Percentiles rank a stretch among this genome's conserved stretches.
These are phyloP conservation scores for Lophiostoma macrostomum DNA, from an alignment of 495 filamentous ascomycete genomes.

Conservation along the genomic window DNA sequence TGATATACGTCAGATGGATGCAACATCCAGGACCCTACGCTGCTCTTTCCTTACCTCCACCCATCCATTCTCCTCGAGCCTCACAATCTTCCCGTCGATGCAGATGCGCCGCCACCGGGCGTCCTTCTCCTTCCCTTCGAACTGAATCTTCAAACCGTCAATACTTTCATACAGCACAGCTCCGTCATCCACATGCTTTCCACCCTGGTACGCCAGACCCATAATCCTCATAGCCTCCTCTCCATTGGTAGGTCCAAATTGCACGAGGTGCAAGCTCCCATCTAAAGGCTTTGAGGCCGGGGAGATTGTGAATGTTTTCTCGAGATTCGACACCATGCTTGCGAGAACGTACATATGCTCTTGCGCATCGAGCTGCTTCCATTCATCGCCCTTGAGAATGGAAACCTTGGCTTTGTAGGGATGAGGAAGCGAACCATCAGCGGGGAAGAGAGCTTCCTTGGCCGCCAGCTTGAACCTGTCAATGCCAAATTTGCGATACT, in stretches of 20 bases:
- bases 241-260: constrained; percentile 63
- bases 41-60: constrained; percentile 58
- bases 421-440: constrained; percentile 60
- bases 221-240: constrained; percentile 70
- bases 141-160: constrained; percentile 60
- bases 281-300: constrained; percentile 64
- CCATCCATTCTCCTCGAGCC: constrained; percentile 65
- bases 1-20: background rate
- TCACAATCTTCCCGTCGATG: constrained; percentile 82
- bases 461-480: constrained; percentile 82
- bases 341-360: constrained; percentile 72
- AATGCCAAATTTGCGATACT: constrained; percentile 68
- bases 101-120: constrained; percentile 78
- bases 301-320: constrained; percentile 74
- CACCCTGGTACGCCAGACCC: constrained; percentile 68
- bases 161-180: constrained; percentile 65
- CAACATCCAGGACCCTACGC: constrained; percentile 23
- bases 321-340: constrained; percentile 73
- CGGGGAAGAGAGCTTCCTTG: constrained; percentile 63
- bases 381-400: constrained; percentile 34
- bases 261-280: constrained; percentile 65
- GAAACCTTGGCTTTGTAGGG: constrained; percentile 63
- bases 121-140: constrained; percentile 58
- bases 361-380: constrained; percentile 37
- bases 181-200: constrained; percentile 62